Percentiles rank a stretch among this genome's conserved stretches.
These are phyloP conservation scores for Sporisorium scitamineum DNA, from an alignment of 1,284 basidiomycete genomes.

Conservation along the genomic window DNA sequence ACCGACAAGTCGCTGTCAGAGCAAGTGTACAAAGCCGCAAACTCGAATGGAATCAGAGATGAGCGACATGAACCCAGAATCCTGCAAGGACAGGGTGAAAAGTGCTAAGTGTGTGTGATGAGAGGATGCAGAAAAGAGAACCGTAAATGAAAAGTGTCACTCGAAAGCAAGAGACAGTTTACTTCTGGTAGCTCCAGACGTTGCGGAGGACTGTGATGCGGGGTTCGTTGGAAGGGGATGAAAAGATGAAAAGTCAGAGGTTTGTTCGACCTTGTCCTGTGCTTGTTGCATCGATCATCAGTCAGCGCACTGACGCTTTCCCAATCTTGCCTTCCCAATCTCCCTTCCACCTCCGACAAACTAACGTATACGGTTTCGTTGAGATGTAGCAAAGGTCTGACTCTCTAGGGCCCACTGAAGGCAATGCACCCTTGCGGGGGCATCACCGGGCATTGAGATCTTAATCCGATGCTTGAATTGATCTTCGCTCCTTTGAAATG, in stretches of 20 bases:
- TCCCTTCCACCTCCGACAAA: neutral
- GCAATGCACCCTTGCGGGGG: constrained; percentile 7
- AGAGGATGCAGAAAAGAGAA: constrained; percentile 13
- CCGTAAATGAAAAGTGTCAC: constrained; percentile 9
- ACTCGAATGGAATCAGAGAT: neutral
- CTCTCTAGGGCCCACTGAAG: constrained; percentile 63
- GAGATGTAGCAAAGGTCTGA: constrained; percentile 66
- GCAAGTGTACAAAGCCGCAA: constrained; percentile 33
- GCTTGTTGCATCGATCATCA: neutral
- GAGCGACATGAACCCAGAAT: neutral
- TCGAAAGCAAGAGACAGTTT: constrained; percentile 10
- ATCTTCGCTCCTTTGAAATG: constrained; percentile 61
- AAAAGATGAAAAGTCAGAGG: constrained; percentile 18
- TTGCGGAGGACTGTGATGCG: constrained; percentile 57
- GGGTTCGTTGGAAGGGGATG: neutral
- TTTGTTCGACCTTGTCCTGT: neutral
- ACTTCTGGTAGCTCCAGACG: constrained; percentile 63
- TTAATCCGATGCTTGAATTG: constrained; percentile 60
- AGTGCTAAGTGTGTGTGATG: neutral
- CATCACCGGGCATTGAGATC: constrained; percentile 59
- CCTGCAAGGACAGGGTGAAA: neutral
- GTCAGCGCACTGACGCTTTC: constrained; percentile 3
- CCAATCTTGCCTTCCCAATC: neutral
- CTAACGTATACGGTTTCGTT: neutral
- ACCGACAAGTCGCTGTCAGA: neutral